Evolutionary conservation across 495 filamentous ascomycete species (phyloP), one percentile per base, ranked within the genome.

Genomic region (Trichocladium antarcticum): DNA sequence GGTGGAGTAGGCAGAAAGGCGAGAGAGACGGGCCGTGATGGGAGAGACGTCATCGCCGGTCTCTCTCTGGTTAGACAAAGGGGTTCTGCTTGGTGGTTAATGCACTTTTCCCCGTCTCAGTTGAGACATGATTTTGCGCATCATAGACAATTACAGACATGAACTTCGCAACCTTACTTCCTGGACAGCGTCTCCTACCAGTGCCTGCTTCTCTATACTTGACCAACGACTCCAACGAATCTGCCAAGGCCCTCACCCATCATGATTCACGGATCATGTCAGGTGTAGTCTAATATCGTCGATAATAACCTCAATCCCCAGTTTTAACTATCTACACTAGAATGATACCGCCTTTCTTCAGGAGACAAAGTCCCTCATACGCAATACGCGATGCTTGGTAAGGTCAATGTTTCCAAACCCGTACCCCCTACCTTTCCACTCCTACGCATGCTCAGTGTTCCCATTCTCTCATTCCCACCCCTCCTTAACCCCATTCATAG

Each of bases 41-140:
- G 71, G 71, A 74, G 71, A 65, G 71, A 74, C 71, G 71, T 68
- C 65, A 64, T 65, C 44, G 52, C 50, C 56, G 62, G 24, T 49
- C 47, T 53, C 54, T 55, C 46, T 40, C 17, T 19, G 15, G 24
- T 38, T 50, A 12, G 14, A 9, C 1, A 6, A 21, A 34, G 14
- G 36, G 41, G 21, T 40, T 11, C 44, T 39, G 32, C 48, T 36
- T 29, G 35, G 40, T 49, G 20, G 38, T 19, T 49, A 49, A 49
- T 49, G 39, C 7, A 40, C 35, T 42, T 21, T 37, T 51, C 36
- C 37, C 37, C 17, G 39, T 42, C 17, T 22, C 27, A n/a, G 38
- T 19, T 2, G 6, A 16, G 9, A 1, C 10, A 27, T 41, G 38
- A 4, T 14, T 15, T 27, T n/a, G 11, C 3, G 8, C 31, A n/a